These are phyloP conservation scores for Gamarada debralockiae DNA, from an alignment of 495 filamentous ascomycete species.

Conservation along the genomic window DNA sequence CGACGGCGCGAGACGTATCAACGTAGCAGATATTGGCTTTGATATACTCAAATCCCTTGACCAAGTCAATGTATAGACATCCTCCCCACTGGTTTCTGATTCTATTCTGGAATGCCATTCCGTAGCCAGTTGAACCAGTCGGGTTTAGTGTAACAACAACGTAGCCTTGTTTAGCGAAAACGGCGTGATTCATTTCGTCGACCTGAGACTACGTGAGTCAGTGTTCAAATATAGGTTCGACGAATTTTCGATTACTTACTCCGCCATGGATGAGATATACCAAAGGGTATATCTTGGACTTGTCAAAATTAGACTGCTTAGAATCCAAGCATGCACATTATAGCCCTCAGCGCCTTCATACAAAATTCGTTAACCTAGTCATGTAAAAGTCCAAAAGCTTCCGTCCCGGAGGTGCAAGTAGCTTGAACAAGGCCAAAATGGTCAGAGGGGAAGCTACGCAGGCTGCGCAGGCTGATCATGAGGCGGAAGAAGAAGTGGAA, in stretches of 20 bases:
- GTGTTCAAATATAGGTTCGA: too few species aligned
- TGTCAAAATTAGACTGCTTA: conserved; percentile 80
- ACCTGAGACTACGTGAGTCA: too few species aligned
- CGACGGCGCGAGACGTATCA: conserved; percentile 73
- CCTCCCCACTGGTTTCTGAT: conserved; percentile 80
- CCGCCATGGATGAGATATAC: conserved; percentile 86
- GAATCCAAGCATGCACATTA: conserved; percentile 71
- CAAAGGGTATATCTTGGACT: conserved; percentile 72
- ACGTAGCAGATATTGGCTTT: conserved; percentile 67
- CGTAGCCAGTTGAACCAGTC: conserved; percentile 82
- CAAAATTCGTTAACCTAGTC: conserved; percentile 66
- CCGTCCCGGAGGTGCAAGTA: conserved; percentile 39
- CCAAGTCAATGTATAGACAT: conserved; percentile 73
- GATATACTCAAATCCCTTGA: conserved; percentile 74
- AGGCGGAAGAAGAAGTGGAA: conserved; percentile 49
- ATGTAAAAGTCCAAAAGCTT: conserved; percentile 61
- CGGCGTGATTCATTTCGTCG: conserved; percentile 83
- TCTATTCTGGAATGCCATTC: conserved; percentile 71
- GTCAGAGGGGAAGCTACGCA: conserved; percentile 55
- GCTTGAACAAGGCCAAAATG: conserved; percentile 53
- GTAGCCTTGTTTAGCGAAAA: conserved; percentile 91
- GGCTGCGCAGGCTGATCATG: conserved; percentile 57
- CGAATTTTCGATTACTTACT: neutral
- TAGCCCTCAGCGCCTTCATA: conserved; percentile 57
- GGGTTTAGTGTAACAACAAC: conserved; percentile 86